Conservation (phyloP, 805 yeast species). For the Middelhovenomyces tepae region DNA sequence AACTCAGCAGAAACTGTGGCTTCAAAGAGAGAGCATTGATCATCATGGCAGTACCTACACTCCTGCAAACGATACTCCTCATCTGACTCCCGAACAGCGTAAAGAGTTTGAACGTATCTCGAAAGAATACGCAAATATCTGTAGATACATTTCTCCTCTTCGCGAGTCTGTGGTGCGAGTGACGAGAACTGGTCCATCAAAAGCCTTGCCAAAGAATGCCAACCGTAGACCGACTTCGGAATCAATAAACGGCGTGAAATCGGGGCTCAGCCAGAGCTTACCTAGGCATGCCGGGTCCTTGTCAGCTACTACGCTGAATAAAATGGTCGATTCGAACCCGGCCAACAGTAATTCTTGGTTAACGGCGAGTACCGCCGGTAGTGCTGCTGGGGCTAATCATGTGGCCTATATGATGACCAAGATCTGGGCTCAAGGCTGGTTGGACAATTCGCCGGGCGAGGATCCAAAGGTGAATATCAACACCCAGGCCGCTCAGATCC, state of each 20-base stretch:
- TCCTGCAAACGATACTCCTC: constrained; percentile 7
- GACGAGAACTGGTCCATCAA: constrained; percentile 11
- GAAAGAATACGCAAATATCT: constrained; percentile 60
- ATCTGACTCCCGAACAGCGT: constrained; percentile 11
- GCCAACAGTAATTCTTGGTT: constrained; percentile 1
- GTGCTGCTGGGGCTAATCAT: constrained; percentile 11
- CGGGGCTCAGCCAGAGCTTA: constrained; percentile 11
- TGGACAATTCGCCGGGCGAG: too few species aligned
- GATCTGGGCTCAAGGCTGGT: too few species aligned
- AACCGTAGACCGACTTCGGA: background rate
- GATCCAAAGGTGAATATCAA: too few species aligned
- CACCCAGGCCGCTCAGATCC: too few species aligned
- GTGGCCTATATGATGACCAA: constrained; percentile 11
- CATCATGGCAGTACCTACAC: constrained; percentile 6
- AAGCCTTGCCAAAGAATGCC: constrained; percentile 1
- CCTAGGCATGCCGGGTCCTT: constrained; percentile 14
- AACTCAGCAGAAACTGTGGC: constrained; percentile 79
- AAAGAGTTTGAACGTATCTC: constrained; percentile 74
- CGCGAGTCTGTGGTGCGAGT: constrained; percentile 52
- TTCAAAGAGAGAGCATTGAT: constrained; percentile 32
- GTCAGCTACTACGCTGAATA: constrained; percentile 18
- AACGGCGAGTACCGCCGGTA: constrained; percentile 11
- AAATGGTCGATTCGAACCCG: constrained; percentile 16
- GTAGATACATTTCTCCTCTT: constrained; percentile 64
- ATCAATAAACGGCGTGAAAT: constrained; percentile 2